Evolutionary conservation across 1,139 yeast genomes (phyloP).

Genomic region (Taphrina betulina): DNA sequence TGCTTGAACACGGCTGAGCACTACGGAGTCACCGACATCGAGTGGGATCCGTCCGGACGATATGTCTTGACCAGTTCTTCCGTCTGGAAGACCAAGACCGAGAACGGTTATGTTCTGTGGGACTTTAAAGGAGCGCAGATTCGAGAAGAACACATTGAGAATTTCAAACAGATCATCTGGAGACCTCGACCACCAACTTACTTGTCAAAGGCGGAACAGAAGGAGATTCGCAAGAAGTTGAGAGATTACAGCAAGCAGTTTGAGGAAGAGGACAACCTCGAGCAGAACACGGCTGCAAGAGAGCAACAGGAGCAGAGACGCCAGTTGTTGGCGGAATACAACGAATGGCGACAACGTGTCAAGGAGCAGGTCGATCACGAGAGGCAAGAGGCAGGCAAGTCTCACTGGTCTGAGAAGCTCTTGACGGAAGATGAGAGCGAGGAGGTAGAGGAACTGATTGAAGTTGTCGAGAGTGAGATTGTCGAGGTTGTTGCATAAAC

Average conservation of each 20-base stretch:
- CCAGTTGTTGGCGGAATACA: constrained; percentile 82
- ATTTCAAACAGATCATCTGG: constrained; percentile 89
- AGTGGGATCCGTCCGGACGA: constrained; percentile 98
- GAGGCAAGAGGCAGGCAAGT: constrained; percentile 30
- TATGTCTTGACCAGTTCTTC: constrained; percentile 86
- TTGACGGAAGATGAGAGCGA: constrained; percentile 26
- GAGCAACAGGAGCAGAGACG: constrained; percentile 86
- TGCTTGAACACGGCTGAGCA: constrained; percentile 63
- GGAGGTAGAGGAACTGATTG: constrained; percentile 31
- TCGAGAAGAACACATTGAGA: constrained; percentile 74
- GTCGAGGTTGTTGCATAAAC: constrained; percentile 37
- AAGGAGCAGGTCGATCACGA: constrained; percentile 42
- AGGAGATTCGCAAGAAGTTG: constrained; percentile 86
- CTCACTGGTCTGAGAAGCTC: constrained; percentile 30
- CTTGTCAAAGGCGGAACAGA: constrained; percentile 73
- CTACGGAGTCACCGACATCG: constrained; percentile 76
- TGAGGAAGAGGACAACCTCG: constrained; percentile 95
- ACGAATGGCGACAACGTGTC: constrained; percentile 61
- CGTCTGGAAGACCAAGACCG: constrained; percentile 74
- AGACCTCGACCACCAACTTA: constrained; percentile 91
- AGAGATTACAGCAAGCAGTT: constrained; percentile 88
- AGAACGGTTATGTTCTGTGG: constrained; percentile 85
- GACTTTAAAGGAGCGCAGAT: constrained; percentile 77
- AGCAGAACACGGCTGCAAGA: constrained; percentile 87
- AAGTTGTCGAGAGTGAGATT: constrained; percentile 43